A percentile compares a stretch with the other conserved stretches of the same genome.
phyloP scores from a whole-genome alignment of 2,329 filamentous ascomycete species.

The Ophiostoma sp. region DNA sequence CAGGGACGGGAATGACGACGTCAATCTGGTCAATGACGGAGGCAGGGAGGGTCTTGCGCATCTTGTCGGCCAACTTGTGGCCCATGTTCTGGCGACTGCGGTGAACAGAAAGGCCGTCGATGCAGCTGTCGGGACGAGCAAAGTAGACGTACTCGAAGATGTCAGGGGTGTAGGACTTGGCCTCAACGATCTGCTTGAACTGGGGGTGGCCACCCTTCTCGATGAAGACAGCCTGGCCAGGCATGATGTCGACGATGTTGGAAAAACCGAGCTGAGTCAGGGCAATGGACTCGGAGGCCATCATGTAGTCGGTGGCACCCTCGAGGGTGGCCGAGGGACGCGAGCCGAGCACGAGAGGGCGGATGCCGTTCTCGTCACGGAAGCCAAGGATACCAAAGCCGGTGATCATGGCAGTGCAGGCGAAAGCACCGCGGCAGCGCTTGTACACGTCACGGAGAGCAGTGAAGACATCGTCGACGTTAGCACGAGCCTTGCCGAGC shows the following conservation, averaged over 20 bases:
- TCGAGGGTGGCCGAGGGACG: constrained; percentile 59
- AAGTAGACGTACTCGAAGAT: constrained; percentile 89
- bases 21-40: constrained; percentile 72
- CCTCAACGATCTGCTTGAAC: constrained; percentile 67
- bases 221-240: constrained; percentile 61
- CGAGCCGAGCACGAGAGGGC: constrained; percentile 73
- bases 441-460: constrained; percentile 68
- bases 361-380: constrained; percentile 74
- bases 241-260: constrained; percentile 69
- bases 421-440: constrained; percentile 70
- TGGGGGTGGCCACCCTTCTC: constrained; percentile 66
- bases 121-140: constrained; percentile 71
- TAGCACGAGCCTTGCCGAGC: constrained; percentile 78
- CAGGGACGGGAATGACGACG: constrained; percentile 38
- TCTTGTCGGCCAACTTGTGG: constrained; percentile 66
- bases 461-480: constrained; percentile 72
- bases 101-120: constrained; percentile 85
- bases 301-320: constrained; percentile 73
- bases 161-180: constrained; percentile 70
- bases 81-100: constrained; percentile 84
- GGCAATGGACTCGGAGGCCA: constrained; percentile 84
- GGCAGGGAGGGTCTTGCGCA: constrained; percentile 61
- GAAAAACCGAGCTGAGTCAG: constrained; percentile 74
- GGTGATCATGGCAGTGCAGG: constrained; percentile 78
- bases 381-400: constrained; percentile 75